These are phyloP conservation scores for Funneliformis geosporum DNA, from an alignment of 192 early-diverging fungal genomes.

Conservation along the genomic window DNA sequence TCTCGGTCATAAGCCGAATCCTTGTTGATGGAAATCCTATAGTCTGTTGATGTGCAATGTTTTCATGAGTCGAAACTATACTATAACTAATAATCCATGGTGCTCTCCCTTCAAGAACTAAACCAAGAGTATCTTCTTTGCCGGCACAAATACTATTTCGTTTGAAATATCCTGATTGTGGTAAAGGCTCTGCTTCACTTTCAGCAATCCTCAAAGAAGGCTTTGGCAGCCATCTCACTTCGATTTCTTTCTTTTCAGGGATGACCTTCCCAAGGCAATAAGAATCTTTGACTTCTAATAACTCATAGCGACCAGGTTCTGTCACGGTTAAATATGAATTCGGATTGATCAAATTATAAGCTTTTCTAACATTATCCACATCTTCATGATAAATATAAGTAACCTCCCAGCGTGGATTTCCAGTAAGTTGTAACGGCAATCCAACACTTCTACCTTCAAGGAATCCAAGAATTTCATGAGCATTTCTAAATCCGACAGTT, in stretches of 20 bases:
- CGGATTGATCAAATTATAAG: slow-evolving; percentile 29
- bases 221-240: slow-evolving; percentile 33
- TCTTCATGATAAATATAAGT: slow-evolving; percentile 36
- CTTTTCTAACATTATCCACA: slow-evolving; percentile 7
- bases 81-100: slow-evolving; percentile 22
- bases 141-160: slow-evolving; percentile 42
- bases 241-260: slow-evolving; percentile 25
- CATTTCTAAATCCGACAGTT: slow-evolving; percentile 41
- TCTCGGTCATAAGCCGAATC: slow-evolving; percentile 38
- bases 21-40: slow-evolving; percentile 34
- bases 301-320: slow-evolving; percentile 43
- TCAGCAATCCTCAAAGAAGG: slow-evolving; percentile 36
- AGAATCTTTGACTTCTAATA: slow-evolving; percentile 43
- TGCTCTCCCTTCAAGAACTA: slow-evolving; percentile 38
- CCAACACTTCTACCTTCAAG: slow-evolving; percentile 36
- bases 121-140: slow-evolving; percentile 36
- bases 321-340: slow-evolving; percentile 38
- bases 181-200: slow-evolving; percentile 31
- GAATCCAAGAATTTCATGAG: slow-evolving; percentile 24
- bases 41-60: neutral
- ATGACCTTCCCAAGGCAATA: slow-evolving; percentile 45
- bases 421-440: slow-evolving; percentile 48
- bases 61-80: neutral
- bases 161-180: slow-evolving; percentile 28
- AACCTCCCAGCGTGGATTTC: slow-evolving; percentile 46